A percentile compares a stretch with the other conserved stretches of the same genome.
These are phyloP conservation scores for Centella asiatica DNA, from an alignment of 129 eudicot genomes.

Conservation along the genomic window DNA sequence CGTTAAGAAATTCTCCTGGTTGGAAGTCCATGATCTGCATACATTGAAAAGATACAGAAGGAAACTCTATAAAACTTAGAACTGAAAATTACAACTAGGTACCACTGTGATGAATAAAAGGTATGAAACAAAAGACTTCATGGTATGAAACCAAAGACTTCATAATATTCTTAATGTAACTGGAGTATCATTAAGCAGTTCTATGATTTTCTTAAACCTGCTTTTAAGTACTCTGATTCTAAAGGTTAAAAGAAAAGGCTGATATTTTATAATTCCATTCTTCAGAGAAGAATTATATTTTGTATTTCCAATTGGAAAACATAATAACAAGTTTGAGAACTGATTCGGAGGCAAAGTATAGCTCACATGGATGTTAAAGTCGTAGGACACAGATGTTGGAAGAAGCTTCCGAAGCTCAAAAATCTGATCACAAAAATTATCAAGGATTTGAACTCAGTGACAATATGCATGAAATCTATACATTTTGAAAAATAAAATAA, in stretches of 20 bases:
- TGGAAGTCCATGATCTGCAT: slow-evolving; percentile 97
- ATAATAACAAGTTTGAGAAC: not conserved
- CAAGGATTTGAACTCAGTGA: not conserved
- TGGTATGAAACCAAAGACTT: not conserved
- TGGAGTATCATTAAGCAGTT: not conserved
- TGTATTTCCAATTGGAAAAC: not conserved
- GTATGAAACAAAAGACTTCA: not conserved
- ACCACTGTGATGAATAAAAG: not conserved
- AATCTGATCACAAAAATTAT: slow-evolving; percentile 32
- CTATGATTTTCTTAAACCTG: not conserved
- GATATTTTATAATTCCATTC: not conserved
- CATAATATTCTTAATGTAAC: not conserved
- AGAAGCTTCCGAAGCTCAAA: slow-evolving; percentile 95
- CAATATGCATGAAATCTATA: slow-evolving; percentile 3
- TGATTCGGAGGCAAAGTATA: not conserved
- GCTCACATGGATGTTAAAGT: slow-evolving; percentile 97
- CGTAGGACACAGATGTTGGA: slow-evolving; percentile 73
- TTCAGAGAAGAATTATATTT: not conserved
- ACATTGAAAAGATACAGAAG: not conserved
- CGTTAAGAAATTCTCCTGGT: slow-evolving; percentile 94
- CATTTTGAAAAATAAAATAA: slow-evolving; percentile 4
- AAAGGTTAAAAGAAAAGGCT: not conserved
- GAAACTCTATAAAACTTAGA: not conserved
- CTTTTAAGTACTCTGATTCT: not conserved
- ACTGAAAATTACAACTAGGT: not conserved